These are phyloP conservation scores for Agrostemma githago DNA, from an alignment of 148 eudicot species.

Conservation along the genomic window DNA sequence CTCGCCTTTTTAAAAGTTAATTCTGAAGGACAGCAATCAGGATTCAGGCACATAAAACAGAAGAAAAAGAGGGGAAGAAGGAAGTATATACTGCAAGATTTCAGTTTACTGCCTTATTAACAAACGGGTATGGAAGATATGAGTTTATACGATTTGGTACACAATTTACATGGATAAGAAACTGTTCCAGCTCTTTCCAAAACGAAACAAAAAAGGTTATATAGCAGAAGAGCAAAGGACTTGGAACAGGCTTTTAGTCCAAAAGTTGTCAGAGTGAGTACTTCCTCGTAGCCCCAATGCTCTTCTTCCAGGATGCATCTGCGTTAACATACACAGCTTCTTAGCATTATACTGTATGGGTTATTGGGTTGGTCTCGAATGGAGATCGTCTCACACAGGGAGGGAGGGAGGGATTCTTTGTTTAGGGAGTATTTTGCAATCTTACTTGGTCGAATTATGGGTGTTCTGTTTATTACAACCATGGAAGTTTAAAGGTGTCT, in stretches of 20 bases:
- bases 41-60: not conserved
- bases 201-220: slow-evolving; percentile 10
- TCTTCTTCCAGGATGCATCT: slow-evolving; percentile 11
- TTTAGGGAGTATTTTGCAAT: no score
- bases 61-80: not conserved
- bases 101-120: slow-evolving; percentile 23
- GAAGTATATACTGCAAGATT: not conserved
- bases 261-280: slow-evolving; percentile 8
- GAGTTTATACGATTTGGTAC: slow-evolving; percentile 13
- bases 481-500: slow-evolving; percentile 90
- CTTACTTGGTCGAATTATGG: slow-evolving; percentile 22
- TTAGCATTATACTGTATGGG: slow-evolving; percentile 9
- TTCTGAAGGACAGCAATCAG: not conserved
- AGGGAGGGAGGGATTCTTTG: no score
- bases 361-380: no score
- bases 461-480: slow-evolving; percentile 39
- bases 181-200: slow-evolving; percentile 34
- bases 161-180: slow-evolving; percentile 32
- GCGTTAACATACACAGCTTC: not conserved
- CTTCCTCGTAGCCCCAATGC: slow-evolving; percentile 8
- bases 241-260: not conserved
- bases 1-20: not conserved
- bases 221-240: not conserved
- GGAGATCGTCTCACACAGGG: no score
- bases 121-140: slow-evolving; percentile 11